A percentile compares a stretch with the other conserved stretches of the same genome.
Conservation (phyloP, 2,329 filamentous ascomycete genomes). For the Hypoxylon sp. region DNA sequence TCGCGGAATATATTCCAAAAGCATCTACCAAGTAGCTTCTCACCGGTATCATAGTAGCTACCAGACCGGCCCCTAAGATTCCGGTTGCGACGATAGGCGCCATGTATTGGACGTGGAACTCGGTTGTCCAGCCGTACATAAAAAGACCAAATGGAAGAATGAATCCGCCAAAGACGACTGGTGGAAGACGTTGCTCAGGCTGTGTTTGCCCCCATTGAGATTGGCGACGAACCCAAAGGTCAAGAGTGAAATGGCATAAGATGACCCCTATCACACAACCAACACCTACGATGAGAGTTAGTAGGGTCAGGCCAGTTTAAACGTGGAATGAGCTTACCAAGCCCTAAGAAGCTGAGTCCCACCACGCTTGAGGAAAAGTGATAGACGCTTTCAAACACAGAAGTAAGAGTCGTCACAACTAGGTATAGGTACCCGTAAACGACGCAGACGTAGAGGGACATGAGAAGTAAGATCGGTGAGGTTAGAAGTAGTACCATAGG, state of each 20-base stretch:
- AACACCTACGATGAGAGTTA: not conserved
- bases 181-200: conserved; percentile 29
- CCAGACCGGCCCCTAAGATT: conserved; percentile 25
- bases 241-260: conserved; percentile 24
- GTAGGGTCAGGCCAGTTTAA: not conserved
- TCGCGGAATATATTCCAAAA: conserved; percentile 30
- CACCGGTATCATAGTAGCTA: conserved; percentile 25
- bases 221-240: conserved; percentile 27
- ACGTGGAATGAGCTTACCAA: not conserved
- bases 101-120: conserved; percentile 25
- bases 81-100: conserved; percentile 27
- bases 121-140: conserved; percentile 32
- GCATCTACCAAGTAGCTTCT: conserved; percentile 31
- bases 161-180: conserved; percentile 23
- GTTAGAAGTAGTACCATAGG: not conserved
- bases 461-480: not conserved
- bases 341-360: conserved; percentile 25
- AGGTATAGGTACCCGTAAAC: conserved; percentile 30
- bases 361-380: conserved; percentile 17
- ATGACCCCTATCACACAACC: conserved; percentile 20
- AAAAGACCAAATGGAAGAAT: conserved; percentile 28
- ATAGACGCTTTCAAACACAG: conserved; percentile 21
- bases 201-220: conserved; percentile 17
- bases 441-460: conserved; percentile 22
- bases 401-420: conserved; percentile 23